phyloP scores from a whole-genome alignment of 73 alveolate genomes.

The Tetrahymena elliotti region DNA sequence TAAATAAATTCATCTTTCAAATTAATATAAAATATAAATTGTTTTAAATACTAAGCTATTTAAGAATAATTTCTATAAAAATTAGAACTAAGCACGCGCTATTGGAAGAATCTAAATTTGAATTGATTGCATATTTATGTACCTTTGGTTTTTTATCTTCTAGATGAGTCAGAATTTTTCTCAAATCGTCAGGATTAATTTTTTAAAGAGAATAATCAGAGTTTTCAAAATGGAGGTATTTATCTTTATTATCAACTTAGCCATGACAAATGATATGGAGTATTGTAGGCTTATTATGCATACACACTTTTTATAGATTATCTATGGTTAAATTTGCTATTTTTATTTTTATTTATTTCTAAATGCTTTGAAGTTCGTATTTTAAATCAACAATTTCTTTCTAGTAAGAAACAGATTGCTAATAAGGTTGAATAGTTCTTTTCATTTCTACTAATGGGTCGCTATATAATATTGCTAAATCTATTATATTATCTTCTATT shows the following conservation, averaged over 20 bases:
- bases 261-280: neutral
- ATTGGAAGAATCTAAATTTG: neutral
- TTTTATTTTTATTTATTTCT: neutral
- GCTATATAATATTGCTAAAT: neutral
- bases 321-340: neutral
- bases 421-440: neutral
- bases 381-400: neutral
- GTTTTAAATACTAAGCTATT: too few relatives aligned
- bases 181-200: neutral
- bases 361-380: neutral
- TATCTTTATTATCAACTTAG: neutral
- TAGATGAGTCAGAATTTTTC: neutral
- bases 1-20: too few relatives aligned
- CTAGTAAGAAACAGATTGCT: neutral
- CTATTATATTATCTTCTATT: neutral
- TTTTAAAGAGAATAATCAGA: neutral
- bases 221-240: neutral
- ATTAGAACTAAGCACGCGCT: too few relatives aligned
- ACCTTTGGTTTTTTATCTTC: neutral
- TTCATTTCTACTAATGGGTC: neutral
- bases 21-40: too few relatives aligned
- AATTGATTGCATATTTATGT: neutral
- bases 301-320: neutral
- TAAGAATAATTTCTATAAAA: too few relatives aligned
- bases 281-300: neutral